These are phyloP conservation scores for Camellia sinensis DNA, from an alignment of 148 eudicot species.

Conservation along the genomic window DNA sequence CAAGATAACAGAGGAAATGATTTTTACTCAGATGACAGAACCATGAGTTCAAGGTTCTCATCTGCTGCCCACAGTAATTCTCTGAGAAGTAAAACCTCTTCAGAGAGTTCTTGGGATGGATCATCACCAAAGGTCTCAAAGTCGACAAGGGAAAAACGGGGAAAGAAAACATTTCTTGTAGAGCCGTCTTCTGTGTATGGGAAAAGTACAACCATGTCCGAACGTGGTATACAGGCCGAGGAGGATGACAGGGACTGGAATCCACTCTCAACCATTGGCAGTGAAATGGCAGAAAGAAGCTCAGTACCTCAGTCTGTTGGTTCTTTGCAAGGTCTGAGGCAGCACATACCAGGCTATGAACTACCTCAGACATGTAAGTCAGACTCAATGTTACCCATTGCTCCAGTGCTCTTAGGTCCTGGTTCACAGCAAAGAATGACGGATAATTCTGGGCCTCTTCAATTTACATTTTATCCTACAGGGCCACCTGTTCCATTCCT, in stretches of 20 bases:
- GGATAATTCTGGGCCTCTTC: slow-evolving; percentile 51
- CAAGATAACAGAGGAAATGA: slow-evolving; percentile 45
- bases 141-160: slow-evolving; percentile 61
- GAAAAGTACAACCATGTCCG: slow-evolving; percentile 44
- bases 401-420: slow-evolving; percentile 53
- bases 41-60: slow-evolving; percentile 50
- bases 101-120: slow-evolving; percentile 90
- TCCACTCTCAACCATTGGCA: slow-evolving; percentile 20
- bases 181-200: slow-evolving; percentile 36
- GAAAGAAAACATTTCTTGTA: slow-evolving; percentile 37
- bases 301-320: slow-evolving; percentile 31
- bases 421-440: slow-evolving; percentile 48
- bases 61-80: slow-evolving; percentile 60
- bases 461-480: slow-evolving; percentile 63
- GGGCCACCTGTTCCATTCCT: slow-evolving; percentile 93
- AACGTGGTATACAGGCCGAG: slow-evolving; percentile 33
- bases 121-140: slow-evolving; percentile 57
- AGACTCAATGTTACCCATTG: slow-evolving; percentile 44
- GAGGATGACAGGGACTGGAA: slow-evolving; percentile 47
- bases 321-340: slow-evolving; percentile 34
- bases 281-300: slow-evolving; percentile 43
- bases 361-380: slow-evolving; percentile 52
- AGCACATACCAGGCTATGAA: slow-evolving; percentile 43
- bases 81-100: slow-evolving; percentile 66
- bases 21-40: slow-evolving; percentile 57